Evolutionary conservation across 805 yeast genomes (phyloP), one percentile per base, ranked within the genome.

Genomic region (Blastobotrys mokoenaii): DNA sequence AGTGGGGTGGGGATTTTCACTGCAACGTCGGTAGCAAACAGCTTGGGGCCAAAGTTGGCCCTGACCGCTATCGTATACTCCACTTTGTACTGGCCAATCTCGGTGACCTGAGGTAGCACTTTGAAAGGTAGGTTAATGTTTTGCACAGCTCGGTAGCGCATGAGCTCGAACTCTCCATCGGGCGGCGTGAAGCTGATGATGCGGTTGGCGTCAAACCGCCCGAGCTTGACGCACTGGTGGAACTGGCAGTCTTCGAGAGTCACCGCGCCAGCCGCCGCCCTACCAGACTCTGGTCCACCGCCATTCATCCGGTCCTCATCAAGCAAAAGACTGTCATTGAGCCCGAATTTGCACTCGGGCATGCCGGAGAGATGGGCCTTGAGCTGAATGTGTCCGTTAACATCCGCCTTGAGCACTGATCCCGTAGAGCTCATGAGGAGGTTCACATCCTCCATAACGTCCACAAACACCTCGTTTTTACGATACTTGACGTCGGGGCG

Each of bases 221-320:
- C 76, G 46, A 86, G 68, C 49, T 81, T 78, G 20, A 87, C 96
- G 62, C 95, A 84, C 55, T 85, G 90, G 63, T 87, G 96, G 64
- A 87, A 83, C 51, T 82, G 85, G 54, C 84, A 80, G 60, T 87
- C 94, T 53, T 82, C 85, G 9, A 88, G 65, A 0, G 71, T 57
- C 3, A 80, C 84, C 31, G 72, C 65, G 2, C 76, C 75, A 0
- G 71, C 68, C 1, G 72, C 71, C 2, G 74, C 72, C 41, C 61
- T 14, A n/a, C 58, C 49, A 7, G 53, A 48, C 11, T 53, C 44
- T 8, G 51, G 48, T 20, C 58, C 62, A 37, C 51, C 55, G 10
- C 29, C 29, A 20, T 37, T 18, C 29, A 16, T 10, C 9, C 44
- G 40, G n/a, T 46, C 53, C 2, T 49, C 51, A 20, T 54, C 54